phyloP scores from a whole-genome alignment of 441 rosid genomes.

The Geranium incanum region DNA sequence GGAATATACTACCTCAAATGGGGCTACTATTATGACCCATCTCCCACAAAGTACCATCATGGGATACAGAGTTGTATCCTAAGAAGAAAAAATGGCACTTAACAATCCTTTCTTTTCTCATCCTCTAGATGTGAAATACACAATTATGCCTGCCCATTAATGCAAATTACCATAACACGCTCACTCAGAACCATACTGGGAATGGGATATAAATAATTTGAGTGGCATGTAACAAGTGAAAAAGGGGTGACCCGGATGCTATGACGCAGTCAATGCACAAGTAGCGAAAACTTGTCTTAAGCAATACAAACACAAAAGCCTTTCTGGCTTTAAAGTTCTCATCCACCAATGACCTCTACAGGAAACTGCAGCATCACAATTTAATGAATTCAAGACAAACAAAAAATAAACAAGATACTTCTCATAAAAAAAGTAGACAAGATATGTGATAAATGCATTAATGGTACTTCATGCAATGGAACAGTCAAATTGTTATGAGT shows the following conservation, averaged over 20 bases:
- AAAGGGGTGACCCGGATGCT: background rate
- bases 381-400: background rate
- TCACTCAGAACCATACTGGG: background rate
- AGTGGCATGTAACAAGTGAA: background rate
- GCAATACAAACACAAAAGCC: background rate
- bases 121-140: background rate
- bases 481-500: background rate
- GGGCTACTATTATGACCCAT: background rate
- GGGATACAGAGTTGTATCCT: background rate
- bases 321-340: background rate
- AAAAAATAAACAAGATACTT: background rate
- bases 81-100: background rate
- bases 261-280: background rate
- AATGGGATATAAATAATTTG: background rate
- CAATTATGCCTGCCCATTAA: background rate
- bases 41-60: background rate
- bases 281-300: background rate
- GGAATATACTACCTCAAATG: background rate
- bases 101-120: background rate
- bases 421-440: background rate
- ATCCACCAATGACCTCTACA: slow-evolving; percentile 6
- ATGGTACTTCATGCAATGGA: background rate
- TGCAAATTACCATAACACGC: background rate
- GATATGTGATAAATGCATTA: background rate
- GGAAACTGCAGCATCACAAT: background rate